Base-by-base conservation (phyloP, 768 basidiomycete genomes). In the Boletellus sp. region DNA sequence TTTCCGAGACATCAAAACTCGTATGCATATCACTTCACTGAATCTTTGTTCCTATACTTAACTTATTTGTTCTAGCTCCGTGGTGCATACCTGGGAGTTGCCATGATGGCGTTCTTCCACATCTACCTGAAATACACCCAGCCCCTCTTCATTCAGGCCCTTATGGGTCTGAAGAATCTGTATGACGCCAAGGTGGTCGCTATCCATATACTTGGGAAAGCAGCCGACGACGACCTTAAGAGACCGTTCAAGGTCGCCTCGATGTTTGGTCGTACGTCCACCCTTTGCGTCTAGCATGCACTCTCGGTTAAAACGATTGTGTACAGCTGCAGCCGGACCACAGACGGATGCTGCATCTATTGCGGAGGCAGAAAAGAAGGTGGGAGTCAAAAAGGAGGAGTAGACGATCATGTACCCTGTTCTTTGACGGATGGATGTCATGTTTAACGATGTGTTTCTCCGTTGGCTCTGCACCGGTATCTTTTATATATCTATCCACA, bases 71-170 rank as follows among this genome's bases (percentile, higher is more conserved):
- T 35, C 13, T 47, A 85, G 83, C 76, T 88, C 51, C 83, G 82
- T 35, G 72, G 76, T n/a, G 79, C 74, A 8, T 88, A 78, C 70
- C 79, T 82, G 69, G 85, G 87, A 55, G 69, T 92, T 61, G 86
- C 83, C 43, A 90, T 92, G 85, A 94, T 94, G 88, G 78, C 64
- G 51, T 86, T 94, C 77, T 83, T 97, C 75, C 95, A 99, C 74
- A 53, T 87, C 45, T 98, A 97, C 80, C 75, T 98, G 73, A 83
- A 89, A 67, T 97, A 90, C 79, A 94, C 93, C 7, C 94, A 95
- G 65, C 95, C 95, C 7, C 81, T 98, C 57, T 95, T 97, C 73
- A 87, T 97, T 57, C 95, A 97, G 69, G 81, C 81, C 12, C 79
- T 99, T 58, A 96, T 95, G 92, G 90, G 90, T n/a, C 50, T 96